A percentile compares a stretch with the other conserved stretches of the same genome.
Evolutionary conservation across 1,139 yeast species (phyloP).

Genomic region (Saccharomyces hybrid): DNA sequence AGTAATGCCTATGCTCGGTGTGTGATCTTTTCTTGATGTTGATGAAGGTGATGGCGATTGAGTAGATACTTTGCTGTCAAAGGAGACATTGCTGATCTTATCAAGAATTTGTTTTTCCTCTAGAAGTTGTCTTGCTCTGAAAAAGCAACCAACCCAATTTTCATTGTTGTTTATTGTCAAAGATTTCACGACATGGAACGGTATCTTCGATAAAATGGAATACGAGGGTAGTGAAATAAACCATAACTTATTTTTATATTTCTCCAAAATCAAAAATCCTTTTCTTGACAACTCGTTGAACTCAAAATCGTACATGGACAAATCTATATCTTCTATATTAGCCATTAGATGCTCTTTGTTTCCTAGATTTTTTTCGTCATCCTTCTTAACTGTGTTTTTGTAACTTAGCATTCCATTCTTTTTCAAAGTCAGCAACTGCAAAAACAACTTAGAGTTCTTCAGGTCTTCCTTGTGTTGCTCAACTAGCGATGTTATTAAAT

Average conservation of each 20-base stretch:
- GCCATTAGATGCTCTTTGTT: constrained; percentile 30
- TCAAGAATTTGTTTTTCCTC: constrained; percentile 18
- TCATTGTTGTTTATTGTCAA: constrained; percentile 28
- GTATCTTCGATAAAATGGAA: constrained; percentile 13
- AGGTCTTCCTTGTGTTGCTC: constrained; percentile 37
- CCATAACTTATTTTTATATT: constrained; percentile 51
- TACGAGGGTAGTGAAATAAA: constrained; percentile 41
- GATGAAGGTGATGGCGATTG: constrained; percentile 1
- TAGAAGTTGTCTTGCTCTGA: constrained; percentile 40
- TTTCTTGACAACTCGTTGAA: constrained; percentile 47
- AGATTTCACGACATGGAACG: constrained; percentile 3
- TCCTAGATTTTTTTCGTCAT: constrained; percentile 18
- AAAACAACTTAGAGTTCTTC: constrained; percentile 32
- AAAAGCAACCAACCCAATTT: constrained; percentile 44
- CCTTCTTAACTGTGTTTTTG: constrained; percentile 8
- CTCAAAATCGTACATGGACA: constrained; percentile 74
- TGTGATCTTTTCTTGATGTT: background rate
- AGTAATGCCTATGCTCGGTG: background rate
- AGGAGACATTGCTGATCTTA: constrained; percentile 1
- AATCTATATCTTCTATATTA: constrained; percentile 43
- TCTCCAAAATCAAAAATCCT: constrained; percentile 63
- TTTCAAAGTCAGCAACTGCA: constrained; percentile 34
- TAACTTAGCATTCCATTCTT: constrained; percentile 35
- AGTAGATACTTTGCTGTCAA: background rate
- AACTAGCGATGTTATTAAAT: constrained; percentile 22